Evolutionary conservation across 1,139 yeast genomes (phyloP), one percentile per base, ranked within the genome.

Genomic region (Debaryomyces nepalensis): DNA sequence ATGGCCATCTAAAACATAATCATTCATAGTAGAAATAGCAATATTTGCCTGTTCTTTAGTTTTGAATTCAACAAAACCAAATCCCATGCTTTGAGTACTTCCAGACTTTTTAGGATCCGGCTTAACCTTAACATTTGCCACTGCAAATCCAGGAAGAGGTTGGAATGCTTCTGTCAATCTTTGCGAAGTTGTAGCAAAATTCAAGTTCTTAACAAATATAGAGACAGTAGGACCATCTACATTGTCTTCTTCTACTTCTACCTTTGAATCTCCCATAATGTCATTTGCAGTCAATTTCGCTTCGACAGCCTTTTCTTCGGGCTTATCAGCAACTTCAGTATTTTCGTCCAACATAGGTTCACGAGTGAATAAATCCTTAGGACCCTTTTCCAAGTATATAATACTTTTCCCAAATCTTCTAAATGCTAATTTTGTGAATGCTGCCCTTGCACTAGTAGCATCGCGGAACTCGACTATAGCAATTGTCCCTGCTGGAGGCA

Each of bases 401-500:
- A 93, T 87, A 37, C 93, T 82, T 54, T 87, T 87, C 50, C 91
- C 91, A 58, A 91, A 82, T 57, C 97, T 77, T 59, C 93, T 82
- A 61, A 84, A 93, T 22, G 98, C 88, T 42, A 93, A 70, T 57
- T 88, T 89, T 16, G 88, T 75, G 59, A 95, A 93, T 1, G 99
- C 99, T 4, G 89, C 75, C 63, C 97, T 81, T 2, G 96, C 98
- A 43, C 87, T 75, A 11, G 96, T 87, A 1, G 83, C 69, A 61
- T 87, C 95, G 53, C 91, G 75, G 64, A 84, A 91, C 61, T 93
- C 97, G n/a, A 93, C 82, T 59, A 93, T 86, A 4, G 98, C 98
- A 56, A 93, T 90, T 0, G 97, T 91, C 11, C 98, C 98, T 16
- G 96, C 88, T 16, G 97, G 96, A 11, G 99, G 99, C 90, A 95